phyloP scores from a whole-genome alignment of 495 filamentous ascomycete genomes.

The Thozetella sp. region DNA sequence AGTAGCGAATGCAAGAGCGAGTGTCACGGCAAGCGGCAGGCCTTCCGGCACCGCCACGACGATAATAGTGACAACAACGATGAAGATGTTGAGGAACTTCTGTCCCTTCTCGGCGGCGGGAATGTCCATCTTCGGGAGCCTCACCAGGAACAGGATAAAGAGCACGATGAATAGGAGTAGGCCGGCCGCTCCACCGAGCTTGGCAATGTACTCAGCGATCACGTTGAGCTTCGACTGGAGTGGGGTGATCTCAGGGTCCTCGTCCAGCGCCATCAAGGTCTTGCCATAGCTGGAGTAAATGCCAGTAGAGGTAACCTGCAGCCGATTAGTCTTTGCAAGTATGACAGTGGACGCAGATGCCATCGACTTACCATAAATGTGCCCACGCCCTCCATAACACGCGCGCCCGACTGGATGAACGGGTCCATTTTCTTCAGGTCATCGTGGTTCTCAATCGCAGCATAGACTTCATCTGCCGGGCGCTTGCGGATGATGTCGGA shows the following conservation, averaged over 20 bases:
- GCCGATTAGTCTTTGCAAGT: too few relatives aligned
- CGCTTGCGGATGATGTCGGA: conserved; percentile 79
- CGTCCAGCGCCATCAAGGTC: conserved; percentile 90
- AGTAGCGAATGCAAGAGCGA: conserved; percentile 93
- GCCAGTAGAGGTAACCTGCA: conserved; percentile 74
- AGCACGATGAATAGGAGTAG: conserved; percentile 87
- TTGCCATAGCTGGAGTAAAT: conserved; percentile 89
- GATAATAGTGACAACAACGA: conserved; percentile 92
- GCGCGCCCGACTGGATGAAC: conserved; percentile 90
- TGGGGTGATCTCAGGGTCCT: conserved; percentile 91
- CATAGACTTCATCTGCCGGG: conserved; percentile 75
- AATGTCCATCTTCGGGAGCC: conserved; percentile 50
- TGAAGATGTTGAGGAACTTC: conserved; percentile 88
- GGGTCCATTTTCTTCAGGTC: conserved; percentile 84
- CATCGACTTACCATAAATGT: conserved; percentile 68
- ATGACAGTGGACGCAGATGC: conserved; percentile 75
- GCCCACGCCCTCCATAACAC: conserved; percentile 89
- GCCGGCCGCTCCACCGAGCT: conserved; percentile 84
- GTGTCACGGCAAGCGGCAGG: conserved; percentile 86
- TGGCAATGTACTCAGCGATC: conserved; percentile 91
- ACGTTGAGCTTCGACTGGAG: conserved; percentile 90
- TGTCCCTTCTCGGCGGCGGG: conserved; percentile 79
- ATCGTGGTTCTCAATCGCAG: conserved; percentile 75
- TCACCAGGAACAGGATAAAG: conserved; percentile 84
- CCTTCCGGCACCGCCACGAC: conserved; percentile 96